These are phyloP conservation scores for Evansstolkia leycettana DNA, from an alignment of 495 filamentous ascomycete genomes.

Conservation along the genomic window DNA sequence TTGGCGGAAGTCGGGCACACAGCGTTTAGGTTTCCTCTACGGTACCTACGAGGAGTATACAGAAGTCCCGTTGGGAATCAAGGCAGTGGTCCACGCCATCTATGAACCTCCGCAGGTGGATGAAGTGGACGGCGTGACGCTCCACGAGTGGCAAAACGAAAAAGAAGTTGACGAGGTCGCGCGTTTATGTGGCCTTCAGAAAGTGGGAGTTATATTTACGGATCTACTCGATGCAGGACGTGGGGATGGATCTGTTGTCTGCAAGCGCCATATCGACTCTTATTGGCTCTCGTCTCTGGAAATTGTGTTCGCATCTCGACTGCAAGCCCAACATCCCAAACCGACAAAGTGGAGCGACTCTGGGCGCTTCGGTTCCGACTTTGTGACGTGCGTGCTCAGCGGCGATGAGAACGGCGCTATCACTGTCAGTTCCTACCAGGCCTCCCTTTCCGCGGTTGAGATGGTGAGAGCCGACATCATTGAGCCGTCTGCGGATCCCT, in stretches of 20 bases:
- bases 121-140: constrained; percentile 82
- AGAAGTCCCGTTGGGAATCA: constrained; percentile 86
- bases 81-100: constrained; percentile 94
- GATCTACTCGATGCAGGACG: constrained; percentile 76
- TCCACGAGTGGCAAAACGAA: constrained; percentile 83
- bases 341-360: constrained; percentile 95
- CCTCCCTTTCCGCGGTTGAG: constrained; percentile 86
- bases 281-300: constrained; percentile 91
- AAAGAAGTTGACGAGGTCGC: constrained; percentile 72
- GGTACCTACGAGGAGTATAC: constrained; percentile 84
- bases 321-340: constrained; percentile 81
- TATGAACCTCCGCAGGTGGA: constrained; percentile 90
- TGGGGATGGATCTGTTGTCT: constrained; percentile 73
- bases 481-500: constrained; percentile 86
- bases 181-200: constrained; percentile 71
- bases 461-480: constrained; percentile 95
- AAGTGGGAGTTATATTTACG: constrained; percentile 91
- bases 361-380: constrained; percentile 87
- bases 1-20: constrained; percentile 70
- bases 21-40: constrained; percentile 84
- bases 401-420: constrained; percentile 87
- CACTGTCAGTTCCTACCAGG: constrained; percentile 82
- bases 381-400: constrained; percentile 89
- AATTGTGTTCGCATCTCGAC: constrained; percentile 73
- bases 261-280: constrained; percentile 93